A percentile compares a stretch with the other conserved stretches of the same genome.
Conservation (phyloP, 176 grass and related monocot species). For the Rhynchospora breviuscula region DNA sequence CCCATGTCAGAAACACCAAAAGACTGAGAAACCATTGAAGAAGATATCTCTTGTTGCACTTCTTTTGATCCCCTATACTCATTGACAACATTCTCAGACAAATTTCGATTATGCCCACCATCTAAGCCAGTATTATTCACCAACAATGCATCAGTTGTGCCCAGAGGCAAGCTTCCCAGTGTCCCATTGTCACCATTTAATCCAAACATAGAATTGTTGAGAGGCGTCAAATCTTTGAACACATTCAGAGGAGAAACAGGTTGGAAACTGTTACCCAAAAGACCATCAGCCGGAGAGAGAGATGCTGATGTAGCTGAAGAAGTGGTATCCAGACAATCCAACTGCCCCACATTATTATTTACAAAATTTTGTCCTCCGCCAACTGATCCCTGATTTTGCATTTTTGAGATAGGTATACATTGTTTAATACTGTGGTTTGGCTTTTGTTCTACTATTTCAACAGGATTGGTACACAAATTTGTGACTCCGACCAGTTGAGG, state of each 20-base stretch:
- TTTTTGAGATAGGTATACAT: slow-evolving; percentile 40
- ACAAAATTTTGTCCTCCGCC: slow-evolving; percentile 45
- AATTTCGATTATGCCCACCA: slow-evolving; percentile 61
- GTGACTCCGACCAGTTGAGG: slow-evolving; percentile 31
- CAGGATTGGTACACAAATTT: slow-evolving; percentile 39
- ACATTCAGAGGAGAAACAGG: slow-evolving; percentile 46
- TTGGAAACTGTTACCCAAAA: slow-evolving; percentile 64
- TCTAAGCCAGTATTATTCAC: slow-evolving; percentile 44
- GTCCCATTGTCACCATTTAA: slow-evolving; percentile 56
- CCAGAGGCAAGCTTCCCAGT: slow-evolving; percentile 50
- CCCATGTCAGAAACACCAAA: slow-evolving; percentile 88
- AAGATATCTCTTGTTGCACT: slow-evolving; percentile 82
- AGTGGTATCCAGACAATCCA: slow-evolving; percentile 73
- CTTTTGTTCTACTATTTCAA: slow-evolving; percentile 45
- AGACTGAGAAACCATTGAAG: slow-evolving; percentile 96
- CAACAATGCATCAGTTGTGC: slow-evolving; percentile 60
- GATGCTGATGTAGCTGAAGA: slow-evolving; percentile 92
- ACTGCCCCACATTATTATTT: slow-evolving; percentile 45
- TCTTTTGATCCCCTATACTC: slow-evolving; percentile 67
- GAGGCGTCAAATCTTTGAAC: slow-evolving; percentile 64
- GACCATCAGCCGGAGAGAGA: slow-evolving; percentile 61
- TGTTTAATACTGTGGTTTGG: slow-evolving; percentile 50
- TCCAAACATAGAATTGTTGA: slow-evolving; percentile 70
- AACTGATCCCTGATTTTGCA: slow-evolving; percentile 37
- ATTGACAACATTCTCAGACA: slow-evolving; percentile 55